Evolutionary conservation across 2,329 filamentous ascomycete genomes (phyloP).

Genomic region (Arthrobotrys megalospora): DNA sequence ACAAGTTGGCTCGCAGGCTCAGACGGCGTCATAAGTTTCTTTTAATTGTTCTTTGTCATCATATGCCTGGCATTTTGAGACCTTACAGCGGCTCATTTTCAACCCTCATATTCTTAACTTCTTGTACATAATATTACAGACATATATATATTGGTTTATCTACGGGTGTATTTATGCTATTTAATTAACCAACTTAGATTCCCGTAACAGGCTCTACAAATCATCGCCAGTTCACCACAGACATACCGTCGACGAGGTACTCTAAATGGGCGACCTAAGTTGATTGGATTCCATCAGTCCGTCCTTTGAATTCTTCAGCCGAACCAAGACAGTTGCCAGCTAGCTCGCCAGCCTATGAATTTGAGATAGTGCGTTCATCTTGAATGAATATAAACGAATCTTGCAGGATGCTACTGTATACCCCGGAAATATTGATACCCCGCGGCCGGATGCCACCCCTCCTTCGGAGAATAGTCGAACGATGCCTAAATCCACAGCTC

Average conservation of each 20-base stretch:
- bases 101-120: background rate
- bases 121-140: conserved; percentile 1
- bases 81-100: background rate
- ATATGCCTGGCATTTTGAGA: background rate
- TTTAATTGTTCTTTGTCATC: background rate
- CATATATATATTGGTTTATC: background rate
- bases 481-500: background rate
- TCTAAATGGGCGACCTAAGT: background rate
- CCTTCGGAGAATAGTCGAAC: background rate
- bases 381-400: background rate
- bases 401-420: background rate
- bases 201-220: no score
- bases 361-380: conserved; percentile 4
- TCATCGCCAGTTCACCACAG: no score
- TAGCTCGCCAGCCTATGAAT: background rate
- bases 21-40: conserved; percentile 19
- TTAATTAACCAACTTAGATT: background rate
- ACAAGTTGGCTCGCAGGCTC: conserved; percentile 31
- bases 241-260: no score
- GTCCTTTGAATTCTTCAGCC: background rate
- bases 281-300: background rate
- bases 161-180: background rate
- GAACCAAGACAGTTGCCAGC: conserved; percentile 12
- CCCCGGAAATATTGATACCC: conserved; percentile 16
- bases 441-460: background rate